Base-by-base conservation (phyloP, 441 rosid genomes). In the Arabidopsis lyrata region DNA sequence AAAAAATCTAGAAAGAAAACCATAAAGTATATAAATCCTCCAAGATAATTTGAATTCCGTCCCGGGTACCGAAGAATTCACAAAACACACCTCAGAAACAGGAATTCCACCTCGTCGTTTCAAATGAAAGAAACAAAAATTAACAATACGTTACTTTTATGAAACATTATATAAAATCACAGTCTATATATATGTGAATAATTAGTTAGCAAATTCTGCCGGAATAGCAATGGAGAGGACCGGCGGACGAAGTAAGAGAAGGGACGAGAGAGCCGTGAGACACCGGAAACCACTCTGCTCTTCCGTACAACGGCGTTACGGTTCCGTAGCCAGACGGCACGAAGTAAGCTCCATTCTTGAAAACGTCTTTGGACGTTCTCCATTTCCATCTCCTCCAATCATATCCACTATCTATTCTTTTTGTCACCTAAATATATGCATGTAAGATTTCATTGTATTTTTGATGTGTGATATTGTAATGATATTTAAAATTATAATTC, bases 341-440 rank as follows among this genome's bases (percentile, higher is more conserved):
- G 36, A 88, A 88, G 73, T 78, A 86, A 42, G 93, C 90, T 6
- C 93, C 93, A 47, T 88, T 85, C 72, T 72, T 18, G 66, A 86
- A 86, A 2, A 84, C 82, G 45, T 88, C 90, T 58, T 69, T 83
- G 1, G 93, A 88, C 6, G 85, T 81, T 60, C 87, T 82, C 89
- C 93, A 86, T 57, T 79, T 88, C 89, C 90, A 88, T 5, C 63
- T 81, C 53, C 49, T 74, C 83, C 84, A 81, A 5, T 81, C 70
- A 8, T 68, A 62, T 45, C 69, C 71, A 11, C 62, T 61, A 0
- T 68, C 75, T 64, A 85, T 84, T 81, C 93, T 85, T 77, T 88
- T 88, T 5, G 90, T 88, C 66, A 86, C 90, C 89, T 85, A 49
- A 5, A 70, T 29, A 29, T 29, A 29, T 29, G 31, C 31, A 29